phyloP scores from a whole-genome alignment of 2,329 filamentous ascomycete genomes.

The Hymenoscyphus infarciens region DNA sequence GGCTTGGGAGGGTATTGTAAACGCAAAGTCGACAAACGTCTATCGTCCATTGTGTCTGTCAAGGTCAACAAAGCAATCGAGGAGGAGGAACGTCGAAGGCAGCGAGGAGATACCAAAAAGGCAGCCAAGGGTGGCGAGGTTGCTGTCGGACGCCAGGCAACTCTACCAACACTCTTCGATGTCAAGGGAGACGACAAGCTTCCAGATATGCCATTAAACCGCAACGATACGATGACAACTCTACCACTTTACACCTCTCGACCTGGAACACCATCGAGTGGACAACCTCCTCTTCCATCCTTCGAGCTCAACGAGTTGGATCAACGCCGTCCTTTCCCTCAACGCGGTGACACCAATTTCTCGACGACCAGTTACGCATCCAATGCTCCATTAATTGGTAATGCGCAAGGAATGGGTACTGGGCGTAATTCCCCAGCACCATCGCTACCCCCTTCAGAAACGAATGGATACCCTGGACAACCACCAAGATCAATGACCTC shows the following conservation, averaged over 20 bases:
- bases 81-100: conserved; percentile 64
- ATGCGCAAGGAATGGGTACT: conserved; percentile 60
- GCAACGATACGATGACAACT: conserved; percentile 58
- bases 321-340: conserved; percentile 47
- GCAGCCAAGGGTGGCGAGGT: conserved; percentile 46
- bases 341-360: conserved; percentile 50
- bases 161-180: conserved; percentile 60
- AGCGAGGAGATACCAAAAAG: conserved; percentile 42
- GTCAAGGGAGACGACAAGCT: conserved; percentile 50
- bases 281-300: conserved; percentile 39
- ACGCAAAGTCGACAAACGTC: conserved; percentile 81
- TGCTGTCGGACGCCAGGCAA: conserved; percentile 55
- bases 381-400: conserved; percentile 57
- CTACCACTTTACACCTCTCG: conserved; percentile 61
- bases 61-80: conserved; percentile 88
- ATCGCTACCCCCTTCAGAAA: conserved; percentile 29
- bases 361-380: conserved; percentile 61
- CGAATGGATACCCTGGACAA: conserved; percentile 20
- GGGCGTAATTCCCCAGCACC: conserved; percentile 29
- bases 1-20: conserved; percentile 82
- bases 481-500: conserved; percentile 31
- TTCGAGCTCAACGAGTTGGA: conserved; percentile 51
- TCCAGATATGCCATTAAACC: conserved; percentile 56
- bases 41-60: conserved; percentile 77
- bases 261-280: conserved; percentile 48